These are phyloP conservation scores for Nidularia pulvinata DNA, from an alignment of 768 basidiomycete genomes.

Conservation along the genomic window DNA sequence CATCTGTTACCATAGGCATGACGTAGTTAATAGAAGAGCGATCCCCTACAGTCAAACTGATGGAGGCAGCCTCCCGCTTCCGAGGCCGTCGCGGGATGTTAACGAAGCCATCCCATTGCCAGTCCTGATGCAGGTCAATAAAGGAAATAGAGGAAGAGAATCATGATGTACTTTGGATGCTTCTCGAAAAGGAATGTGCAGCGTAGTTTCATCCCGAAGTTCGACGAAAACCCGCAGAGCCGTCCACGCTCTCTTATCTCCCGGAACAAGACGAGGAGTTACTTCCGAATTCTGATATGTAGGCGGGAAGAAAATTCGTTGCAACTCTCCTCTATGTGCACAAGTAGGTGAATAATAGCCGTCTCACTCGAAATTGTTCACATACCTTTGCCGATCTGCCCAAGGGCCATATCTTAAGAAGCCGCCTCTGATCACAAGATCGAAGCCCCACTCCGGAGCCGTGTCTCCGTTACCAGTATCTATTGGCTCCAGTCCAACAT, in stretches of 20 bases:
- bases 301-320: constrained; percentile 82
- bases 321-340: constrained; percentile 62
- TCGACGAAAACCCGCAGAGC: constrained; percentile 81
- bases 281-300: constrained; percentile 64
- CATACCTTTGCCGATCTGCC: constrained; percentile 90
- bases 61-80: constrained; percentile 65
- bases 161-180: constrained; percentile 66
- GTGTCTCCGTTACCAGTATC: constrained; percentile 88
- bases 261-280: constrained; percentile 62
- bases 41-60: constrained; percentile 76
- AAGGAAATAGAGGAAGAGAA: background rate
- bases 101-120: constrained; percentile 82
- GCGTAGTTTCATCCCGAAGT: constrained; percentile 70
- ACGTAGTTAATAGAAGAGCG: constrained; percentile 85
- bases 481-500: constrained; percentile 38
- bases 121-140: constrained; percentile 54
- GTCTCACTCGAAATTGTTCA: background rate
- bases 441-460: constrained; percentile 93
- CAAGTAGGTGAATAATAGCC: background rate
- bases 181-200: constrained; percentile 92
- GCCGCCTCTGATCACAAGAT: constrained; percentile 79
- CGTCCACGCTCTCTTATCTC: constrained; percentile 85
- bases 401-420: constrained; percentile 89
- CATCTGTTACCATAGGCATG: constrained; percentile 77
- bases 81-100: constrained; percentile 47